Evolutionary conservation across 2,329 filamentous ascomycete genomes (phyloP), one percentile per base, ranked within the genome.

Genomic region (Cladophialophora exuberans): DNA sequence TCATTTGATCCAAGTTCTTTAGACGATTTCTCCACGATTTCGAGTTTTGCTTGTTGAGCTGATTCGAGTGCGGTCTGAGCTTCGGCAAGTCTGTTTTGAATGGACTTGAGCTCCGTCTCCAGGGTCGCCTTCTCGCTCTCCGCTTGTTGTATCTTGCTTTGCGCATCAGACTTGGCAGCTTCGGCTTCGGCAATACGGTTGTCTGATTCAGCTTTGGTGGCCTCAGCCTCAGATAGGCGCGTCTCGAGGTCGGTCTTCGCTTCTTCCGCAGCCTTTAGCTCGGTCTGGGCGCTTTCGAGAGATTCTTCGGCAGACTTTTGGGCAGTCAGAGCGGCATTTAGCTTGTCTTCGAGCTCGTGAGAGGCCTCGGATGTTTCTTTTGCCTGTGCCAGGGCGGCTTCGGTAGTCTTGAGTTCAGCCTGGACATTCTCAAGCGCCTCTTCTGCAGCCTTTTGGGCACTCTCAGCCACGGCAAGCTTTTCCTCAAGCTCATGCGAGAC

Each of bases 1-100:
- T 51, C 51, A 38, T 50, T 54, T 9, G 39, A 11, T 9, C 48
- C 46, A 9, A 58, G 49, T 6, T 54, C 51, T 35, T 47, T 51
- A 11, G 51, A 47, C 10, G 33, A 41, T 17, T 46, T 47, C 38
- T 57, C 54, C 3, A 18, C 22, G 22, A 49, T 28, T 10, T 25
- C 30, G 15, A 17, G 6, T n/a, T 53, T 43, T 26, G 28, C 44
- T 26, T 46, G 28, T 23, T 47, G 41, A n/a, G 36, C 51, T 3
- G 30, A 39, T 4, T 52, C 51, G 7, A 57, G 38, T 17, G 53
- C 49, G 11, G 22, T 44, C 39, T 55, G 52, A 10, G 44, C 17
- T 33, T 50, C 26, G 13, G 26, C 28, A 18, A 50, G 3, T 17
- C 45, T 55, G n/a, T 57, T 36, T 23, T 20, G 25, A 6, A 47